phyloP scores from a whole-genome alignment of 495 filamentous ascomycete genomes.

The Penicillium pancosmium region DNA sequence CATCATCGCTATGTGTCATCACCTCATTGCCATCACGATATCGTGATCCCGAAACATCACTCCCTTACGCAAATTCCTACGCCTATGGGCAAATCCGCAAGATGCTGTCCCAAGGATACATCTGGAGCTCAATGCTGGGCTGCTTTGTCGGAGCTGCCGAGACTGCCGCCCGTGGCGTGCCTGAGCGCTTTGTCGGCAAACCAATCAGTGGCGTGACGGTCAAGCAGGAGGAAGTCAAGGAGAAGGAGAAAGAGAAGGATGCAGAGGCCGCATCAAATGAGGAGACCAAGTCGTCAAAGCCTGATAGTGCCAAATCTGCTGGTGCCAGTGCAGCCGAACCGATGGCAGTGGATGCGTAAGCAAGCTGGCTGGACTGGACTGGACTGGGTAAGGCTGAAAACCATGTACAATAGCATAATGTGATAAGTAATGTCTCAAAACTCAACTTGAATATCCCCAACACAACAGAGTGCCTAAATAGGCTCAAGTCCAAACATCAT shows the following conservation, averaged over 20 bases:
- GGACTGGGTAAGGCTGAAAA: not conserved
- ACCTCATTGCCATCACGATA: slow-evolving; percentile 78
- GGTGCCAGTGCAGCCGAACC: slow-evolving; percentile 14
- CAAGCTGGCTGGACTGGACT: not conserved
- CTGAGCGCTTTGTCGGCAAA: slow-evolving; percentile 61
- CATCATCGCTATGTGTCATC: slow-evolving; percentile 69
- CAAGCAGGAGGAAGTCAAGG: slow-evolving; percentile 5
- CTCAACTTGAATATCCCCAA: slow-evolving; percentile 9
- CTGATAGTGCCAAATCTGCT: slow-evolving; percentile 3
- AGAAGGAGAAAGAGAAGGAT: slow-evolving; percentile 9
- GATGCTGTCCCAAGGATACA: slow-evolving; percentile 61
- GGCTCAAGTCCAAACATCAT: slow-evolving; percentile 16
- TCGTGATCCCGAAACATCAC: slow-evolving; percentile 73
- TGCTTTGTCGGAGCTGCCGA: slow-evolving; percentile 70
- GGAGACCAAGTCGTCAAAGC: not conserved
- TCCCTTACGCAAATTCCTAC: slow-evolving; percentile 73
- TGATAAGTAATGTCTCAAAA: slow-evolving; percentile 10
- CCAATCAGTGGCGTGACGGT: slow-evolving; percentile 2
- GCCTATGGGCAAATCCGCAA: slow-evolving; percentile 72
- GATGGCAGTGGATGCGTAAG: slow-evolving; percentile 23
- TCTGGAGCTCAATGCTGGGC: slow-evolving; percentile 74
- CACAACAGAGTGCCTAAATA: slow-evolving; percentile 11
- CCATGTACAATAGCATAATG: slow-evolving; percentile 2
- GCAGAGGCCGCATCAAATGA: slow-evolving; percentile 5
- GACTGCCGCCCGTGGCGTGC: slow-evolving; percentile 67